phyloP scores from a whole-genome alignment of 805 yeast genomes.

The Nakazawaea ernobii region DNA sequence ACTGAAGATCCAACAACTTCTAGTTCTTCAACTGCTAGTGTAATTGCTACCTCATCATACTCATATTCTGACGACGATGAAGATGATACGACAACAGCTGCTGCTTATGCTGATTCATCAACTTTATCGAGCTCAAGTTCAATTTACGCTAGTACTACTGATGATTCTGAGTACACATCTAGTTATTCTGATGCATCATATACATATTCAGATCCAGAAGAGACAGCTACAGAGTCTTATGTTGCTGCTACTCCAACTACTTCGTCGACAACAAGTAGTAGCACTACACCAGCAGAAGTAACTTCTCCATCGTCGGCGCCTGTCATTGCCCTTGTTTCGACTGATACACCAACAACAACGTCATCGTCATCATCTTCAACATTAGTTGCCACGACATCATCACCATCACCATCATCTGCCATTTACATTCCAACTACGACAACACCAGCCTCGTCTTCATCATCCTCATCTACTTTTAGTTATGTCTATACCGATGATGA shows the following conservation, averaged over 20 bases:
- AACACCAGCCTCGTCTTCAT: not conserved
- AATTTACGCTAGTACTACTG: not conserved
- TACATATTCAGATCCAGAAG: not conserved
- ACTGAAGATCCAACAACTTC: not conserved
- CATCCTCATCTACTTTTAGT: not conserved
- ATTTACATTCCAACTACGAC: not conserved
- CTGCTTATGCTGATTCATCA: not conserved
- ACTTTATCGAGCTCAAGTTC: constrained; percentile 2
- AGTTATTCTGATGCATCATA: not conserved
- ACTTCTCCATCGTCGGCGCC: constrained; percentile 1
- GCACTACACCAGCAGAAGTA: not conserved
- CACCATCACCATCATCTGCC: constrained; percentile 2
- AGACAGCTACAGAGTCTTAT: not conserved
- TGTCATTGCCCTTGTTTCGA: too few relatives aligned
- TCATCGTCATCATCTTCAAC: not conserved
- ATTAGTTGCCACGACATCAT: not conserved
- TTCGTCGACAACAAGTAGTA: not conserved
- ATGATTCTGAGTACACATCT: not conserved
- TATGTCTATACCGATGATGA: not conserved
- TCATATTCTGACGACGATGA: constrained; percentile 2
- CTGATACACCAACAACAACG: constrained; percentile 1
- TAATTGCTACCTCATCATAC: not conserved
- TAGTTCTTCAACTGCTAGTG: too few relatives aligned
- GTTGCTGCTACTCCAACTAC: not conserved
- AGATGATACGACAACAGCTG: not conserved